Evolutionary conservation across 495 filamentous ascomycete species (phyloP), one percentile per base, ranked within the genome.

Genomic region (Parathielavia hyrcaniae): DNA sequence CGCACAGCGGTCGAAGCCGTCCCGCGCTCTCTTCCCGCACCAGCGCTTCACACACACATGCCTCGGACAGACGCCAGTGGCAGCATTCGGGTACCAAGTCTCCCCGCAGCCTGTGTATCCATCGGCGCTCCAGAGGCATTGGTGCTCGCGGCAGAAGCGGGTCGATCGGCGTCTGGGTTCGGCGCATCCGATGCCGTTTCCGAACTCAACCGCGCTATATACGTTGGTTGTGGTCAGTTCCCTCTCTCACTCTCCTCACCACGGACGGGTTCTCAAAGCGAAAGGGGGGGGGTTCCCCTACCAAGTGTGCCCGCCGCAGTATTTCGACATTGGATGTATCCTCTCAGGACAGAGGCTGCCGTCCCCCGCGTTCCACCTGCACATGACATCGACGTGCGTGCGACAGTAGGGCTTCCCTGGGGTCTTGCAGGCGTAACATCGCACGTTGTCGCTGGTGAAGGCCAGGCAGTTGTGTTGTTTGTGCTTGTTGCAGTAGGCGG

Each of bases 261-360:
- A n/a, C 12, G 41, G 19, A 10, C 6, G 26, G 26, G 40, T 1
- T 30, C 50, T 23, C 10, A 5, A 9, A 12, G 5, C 17, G 4
- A 2, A 9, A 52, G 17, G 8, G 50, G 26, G 14, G 35, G 4
- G 17, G 14, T 10, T 43, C 7, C 20, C 46, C 53, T 41, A 55
- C 30, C 53, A 39, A 55, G n/a, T n/a, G n/a, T 55, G 53, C n/a
- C 5, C 26, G 10, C 9, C 30, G 53, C 53, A 55, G 13, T 55
- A 48, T n/a, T 23, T 8, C 2, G 43, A 47, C 11, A 30, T 30
- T 5, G 6, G 11, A 10, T n/a, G 1, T 1, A 41, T 41, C 17
- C 16, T 10, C 19, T 38, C 12, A 5, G 48, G 10, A 50, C 50
- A 52, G 3, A 22, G 41, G 30, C 35, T 10, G 34, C 20, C 53